phyloP scores from a whole-genome alignment of 2,329 filamentous ascomycete genomes.

The Saccharata proteae region DNA sequence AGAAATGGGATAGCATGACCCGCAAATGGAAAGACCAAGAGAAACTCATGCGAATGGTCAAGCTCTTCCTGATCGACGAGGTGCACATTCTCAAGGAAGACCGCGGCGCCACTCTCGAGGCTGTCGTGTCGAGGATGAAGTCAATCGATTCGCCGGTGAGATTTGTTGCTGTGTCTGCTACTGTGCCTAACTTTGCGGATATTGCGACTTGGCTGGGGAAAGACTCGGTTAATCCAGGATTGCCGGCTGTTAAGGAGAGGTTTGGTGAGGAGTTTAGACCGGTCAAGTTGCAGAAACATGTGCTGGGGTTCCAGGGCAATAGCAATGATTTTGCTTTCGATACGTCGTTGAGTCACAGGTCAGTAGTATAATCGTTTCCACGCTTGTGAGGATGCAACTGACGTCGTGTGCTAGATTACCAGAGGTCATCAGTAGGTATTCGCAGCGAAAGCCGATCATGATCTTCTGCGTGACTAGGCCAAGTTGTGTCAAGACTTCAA shows the following conservation, averaged over 20 bases:
- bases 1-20: conserved; percentile 87
- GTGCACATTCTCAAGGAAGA: conserved; percentile 75
- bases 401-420: conserved; percentile 41
- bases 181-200: conserved; percentile 70
- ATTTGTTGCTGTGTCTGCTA: conserved; percentile 73
- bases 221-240: conserved; percentile 43
- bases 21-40: conserved; percentile 75
- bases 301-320: conserved; percentile 54
- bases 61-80: conserved; percentile 75
- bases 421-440: conserved; percentile 54
- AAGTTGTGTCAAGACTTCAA: conserved; percentile 56
- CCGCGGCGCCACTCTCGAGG: conserved; percentile 69
- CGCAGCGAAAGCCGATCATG: conserved; percentile 62
- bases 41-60: conserved; percentile 61
- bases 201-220: conserved; percentile 70
- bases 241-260: conserved; percentile 53
- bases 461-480: conserved; percentile 72
- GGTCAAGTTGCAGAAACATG: conserved; percentile 62
- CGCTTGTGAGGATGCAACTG: background rate
- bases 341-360: conserved; percentile 51
- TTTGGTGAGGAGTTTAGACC: conserved; percentile 75
- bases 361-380: conserved; percentile 13
- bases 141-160: conserved; percentile 61
- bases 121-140: conserved; percentile 80
- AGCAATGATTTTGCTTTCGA: conserved; percentile 70